Conservation (phyloP, 2,329 filamentous ascomycete species). For the Pezicula carpinea region DNA sequence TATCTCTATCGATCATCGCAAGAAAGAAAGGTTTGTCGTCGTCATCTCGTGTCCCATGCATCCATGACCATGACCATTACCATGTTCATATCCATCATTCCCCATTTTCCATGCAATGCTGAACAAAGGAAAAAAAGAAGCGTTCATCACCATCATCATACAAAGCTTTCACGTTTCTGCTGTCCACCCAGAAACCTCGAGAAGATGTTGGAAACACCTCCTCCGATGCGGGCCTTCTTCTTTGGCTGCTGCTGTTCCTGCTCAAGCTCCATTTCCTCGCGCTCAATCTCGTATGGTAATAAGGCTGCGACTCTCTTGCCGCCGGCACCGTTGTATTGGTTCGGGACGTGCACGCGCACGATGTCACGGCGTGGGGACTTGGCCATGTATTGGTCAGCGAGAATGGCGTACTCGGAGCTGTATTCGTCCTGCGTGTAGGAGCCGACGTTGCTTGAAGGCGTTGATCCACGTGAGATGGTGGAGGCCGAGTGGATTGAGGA, state of each 20-base stretch:
- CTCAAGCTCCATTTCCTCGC: slow-evolving; percentile 14
- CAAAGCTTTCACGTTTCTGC: slow-evolving; percentile 1
- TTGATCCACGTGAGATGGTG: slow-evolving; percentile 23
- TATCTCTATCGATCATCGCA: no score
- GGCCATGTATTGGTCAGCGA: slow-evolving; percentile 7
- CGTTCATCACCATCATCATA: neutral
- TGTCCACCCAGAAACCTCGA: slow-evolving; percentile 18
- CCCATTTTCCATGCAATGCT: no score
- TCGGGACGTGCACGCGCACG: slow-evolving; percentile 22
- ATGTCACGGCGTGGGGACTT: slow-evolving; percentile 16
- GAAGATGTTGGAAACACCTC: slow-evolving; percentile 17
- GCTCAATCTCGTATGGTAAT: slow-evolving; percentile 28
- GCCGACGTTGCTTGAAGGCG: slow-evolving; percentile 29
- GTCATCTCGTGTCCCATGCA: no score
- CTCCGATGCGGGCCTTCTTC: slow-evolving; percentile 19
- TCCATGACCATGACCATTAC: no score
- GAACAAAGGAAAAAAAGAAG: slow-evolving; percentile 3
- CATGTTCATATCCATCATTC: no score
- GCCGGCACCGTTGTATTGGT: slow-evolving; percentile 13
- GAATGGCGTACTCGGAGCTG: slow-evolving; percentile 7
- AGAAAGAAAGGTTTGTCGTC: no score
- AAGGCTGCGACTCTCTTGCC: slow-evolving; percentile 2
- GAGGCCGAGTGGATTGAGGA: slow-evolving; percentile 28
- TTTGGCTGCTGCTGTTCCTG: slow-evolving; percentile 10
- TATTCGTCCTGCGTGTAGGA: slow-evolving; percentile 22